A percentile compares a stretch with the other conserved stretches of the same genome.
These are phyloP conservation scores for Fomitopsis schrenkii DNA, from an alignment of 1,284 basidiomycete genomes.

Conservation along the genomic window DNA sequence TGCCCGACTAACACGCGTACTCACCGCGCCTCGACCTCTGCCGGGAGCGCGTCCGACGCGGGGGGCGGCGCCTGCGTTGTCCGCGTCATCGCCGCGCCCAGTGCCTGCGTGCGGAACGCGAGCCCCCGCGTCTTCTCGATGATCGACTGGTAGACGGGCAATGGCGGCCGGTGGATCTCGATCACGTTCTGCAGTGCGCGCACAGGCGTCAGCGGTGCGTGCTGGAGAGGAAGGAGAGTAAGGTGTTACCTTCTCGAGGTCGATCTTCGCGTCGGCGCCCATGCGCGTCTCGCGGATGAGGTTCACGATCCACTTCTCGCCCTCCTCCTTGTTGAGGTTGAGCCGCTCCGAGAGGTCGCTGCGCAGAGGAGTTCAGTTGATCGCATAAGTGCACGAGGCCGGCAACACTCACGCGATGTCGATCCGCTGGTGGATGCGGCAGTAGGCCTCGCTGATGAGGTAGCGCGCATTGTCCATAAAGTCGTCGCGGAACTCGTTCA, in stretches of 20 bases:
- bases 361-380: constrained; percentile 1
- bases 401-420: constrained; percentile 76
- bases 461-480: constrained; percentile 96
- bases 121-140: constrained; percentile 96
- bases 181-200: constrained; percentile 76
- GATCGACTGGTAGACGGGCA: constrained; percentile 90
- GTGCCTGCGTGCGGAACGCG: constrained; percentile 86
- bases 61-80: constrained; percentile 33
- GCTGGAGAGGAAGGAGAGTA: constrained; percentile 2
- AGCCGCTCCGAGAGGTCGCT: constrained; percentile 91
- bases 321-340: constrained; percentile 89
- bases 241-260: constrained; percentile 77
- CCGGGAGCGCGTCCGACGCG: constrained; percentile 11
- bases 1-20: neutral
- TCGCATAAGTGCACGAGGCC: neutral
- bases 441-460: constrained; percentile 95
- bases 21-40: constrained; percentile 21
- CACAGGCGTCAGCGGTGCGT: constrained; percentile 1
- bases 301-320: constrained; percentile 99
- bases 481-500: constrained; percentile 85
- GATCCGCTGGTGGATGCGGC: constrained; percentile 94
- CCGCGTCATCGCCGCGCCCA: constrained; percentile 81
- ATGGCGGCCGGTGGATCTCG: constrained; percentile 87
- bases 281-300: constrained; percentile 95
- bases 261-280: constrained; percentile 95